Base-by-base conservation (phyloP, 169 alveolate species). In the Plasmodium knowlesi region DNA sequence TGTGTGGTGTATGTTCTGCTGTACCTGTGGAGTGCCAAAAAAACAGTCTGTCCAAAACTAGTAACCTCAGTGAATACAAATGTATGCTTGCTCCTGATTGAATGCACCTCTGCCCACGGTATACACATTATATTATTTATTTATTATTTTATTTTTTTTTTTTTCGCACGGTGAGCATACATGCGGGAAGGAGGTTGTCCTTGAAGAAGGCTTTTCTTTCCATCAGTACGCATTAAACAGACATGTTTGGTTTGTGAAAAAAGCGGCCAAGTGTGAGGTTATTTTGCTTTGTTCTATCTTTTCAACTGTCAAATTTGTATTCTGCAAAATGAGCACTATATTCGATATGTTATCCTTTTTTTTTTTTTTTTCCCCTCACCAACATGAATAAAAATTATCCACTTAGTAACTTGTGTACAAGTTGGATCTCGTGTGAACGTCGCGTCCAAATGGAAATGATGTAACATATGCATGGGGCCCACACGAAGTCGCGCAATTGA, bases 401-500 rank as follows among this genome's bases (percentile, higher is more conserved):
- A 67, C 37, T 67, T 67, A 67, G 41, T 28, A 67, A 67, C 76
- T 67, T 67, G 76, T n/a, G 37, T 9, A 67, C 37, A 67, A 67
- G 41, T 67, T 67, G 76, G 76, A 25, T 39, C 76, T 67, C 76
- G 76, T 67, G 76, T 67, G 76, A 67, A 37, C 76, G 37, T 19
- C 76, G 14, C 37, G 37, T 1, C 34, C 16, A 61, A 61, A 61
- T 25, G 76, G 76, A 25, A 61, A 67, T 67, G 37, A 67, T 67
- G 76, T 39, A 67, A 67, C 76, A 67, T 25, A 67, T 67, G 76
- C 76, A 67, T 67, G 76, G 76, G 37, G 37, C 76, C 9, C 76
- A 67, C 37, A 67, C 37, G 37, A 67, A 67, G 1, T 19, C 37
- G 37, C 37, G 76, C 22, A 67, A 25, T 19, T 22, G 76, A 25